These are phyloP conservation scores for Rhododendron kiyosumense DNA, from an alignment of 148 eudicot genomes.

Conservation along the genomic window DNA sequence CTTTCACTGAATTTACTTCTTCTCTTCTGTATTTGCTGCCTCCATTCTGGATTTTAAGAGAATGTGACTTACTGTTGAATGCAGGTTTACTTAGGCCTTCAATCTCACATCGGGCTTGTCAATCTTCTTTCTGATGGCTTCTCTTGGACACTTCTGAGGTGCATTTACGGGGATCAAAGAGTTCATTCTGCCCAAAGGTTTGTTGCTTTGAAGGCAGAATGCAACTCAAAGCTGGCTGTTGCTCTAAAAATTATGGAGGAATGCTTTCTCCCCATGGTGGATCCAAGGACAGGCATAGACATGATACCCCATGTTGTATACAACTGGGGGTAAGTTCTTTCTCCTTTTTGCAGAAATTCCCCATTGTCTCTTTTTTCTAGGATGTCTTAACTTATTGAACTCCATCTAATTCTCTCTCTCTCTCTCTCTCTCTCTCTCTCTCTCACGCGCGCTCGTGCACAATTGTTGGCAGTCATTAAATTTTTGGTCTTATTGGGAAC, in stretches of 20 bases:
- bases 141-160: conserved; percentile 76
- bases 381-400: not conserved
- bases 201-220: conserved; percentile 80
- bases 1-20: not conserved
- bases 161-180: conserved; percentile 83
- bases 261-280: conserved; percentile 95
- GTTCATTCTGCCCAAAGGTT: conserved; percentile 55
- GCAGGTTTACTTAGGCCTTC: conserved; percentile 74
- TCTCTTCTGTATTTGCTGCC: not conserved
- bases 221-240: conserved; percentile 92
- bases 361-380: not conserved
- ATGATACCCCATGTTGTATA: conserved; percentile 96
- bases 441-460: too few relatives aligned
- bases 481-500: not conserved
- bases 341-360: not conserved
- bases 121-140: conserved; percentile 56
- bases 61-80: conserved; percentile 12
- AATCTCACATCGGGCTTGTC: conserved; percentile 57
- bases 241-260: conserved; percentile 96
- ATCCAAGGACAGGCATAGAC: conserved; percentile 89
- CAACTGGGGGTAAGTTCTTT: conserved; percentile 77
- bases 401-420: not conserved
- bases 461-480: not conserved
- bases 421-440: not conserved
- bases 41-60: not conserved